Percentiles rank a stretch among this genome's conserved stretches.
These are phyloP conservation scores for Raffaelea albimanens DNA, from an alignment of 2,329 filamentous ascomycete genomes.

Conservation along the genomic window DNA sequence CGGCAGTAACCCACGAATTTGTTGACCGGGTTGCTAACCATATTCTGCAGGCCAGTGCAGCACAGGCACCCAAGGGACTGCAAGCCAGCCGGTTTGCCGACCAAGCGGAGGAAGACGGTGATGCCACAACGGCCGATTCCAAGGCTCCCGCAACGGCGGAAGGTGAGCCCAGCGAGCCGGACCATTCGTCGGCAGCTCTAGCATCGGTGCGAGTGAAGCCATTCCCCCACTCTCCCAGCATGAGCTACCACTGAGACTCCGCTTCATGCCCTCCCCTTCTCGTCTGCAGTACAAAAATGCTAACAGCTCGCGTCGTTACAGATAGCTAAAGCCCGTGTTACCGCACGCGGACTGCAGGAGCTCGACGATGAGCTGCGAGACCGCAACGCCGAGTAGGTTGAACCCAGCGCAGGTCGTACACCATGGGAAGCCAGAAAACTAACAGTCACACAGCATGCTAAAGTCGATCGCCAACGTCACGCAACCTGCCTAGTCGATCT, in stretches of 20 bases:
- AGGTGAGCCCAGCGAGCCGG: constrained; percentile 50
- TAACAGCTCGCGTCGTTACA: constrained; percentile 12
- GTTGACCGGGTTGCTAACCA: too few relatives aligned
- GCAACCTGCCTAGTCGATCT: too few relatives aligned
- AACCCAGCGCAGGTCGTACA: too few relatives aligned
- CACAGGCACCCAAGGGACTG: constrained; percentile 38
- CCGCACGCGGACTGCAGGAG: constrained; percentile 18
- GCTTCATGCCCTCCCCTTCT: neutral
- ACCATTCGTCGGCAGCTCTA: constrained; percentile 55
- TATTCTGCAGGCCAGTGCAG: constrained; percentile 15
- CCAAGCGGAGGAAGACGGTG: constrained; percentile 17
- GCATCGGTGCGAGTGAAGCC: constrained; percentile 49
- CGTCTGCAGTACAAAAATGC: neutral
- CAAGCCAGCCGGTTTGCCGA: constrained; percentile 44
- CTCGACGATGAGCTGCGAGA: constrained; percentile 20
- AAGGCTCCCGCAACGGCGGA: constrained; percentile 30
- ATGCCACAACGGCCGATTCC: constrained; percentile 16
- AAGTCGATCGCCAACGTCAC: too few relatives aligned
- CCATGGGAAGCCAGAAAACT: too few relatives aligned
- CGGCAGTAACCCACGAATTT: neutral
- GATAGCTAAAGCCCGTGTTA: constrained; percentile 22
- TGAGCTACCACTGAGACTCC: constrained; percentile 4
- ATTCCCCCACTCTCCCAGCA: constrained; percentile 9
- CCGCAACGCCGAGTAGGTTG: constrained; percentile 13
- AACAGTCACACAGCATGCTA: too few relatives aligned